Evolutionary conservation across 1,139 yeast genomes (phyloP), one percentile per base, ranked within the genome.

Genomic region (Suhomyces anneliseae): DNA sequence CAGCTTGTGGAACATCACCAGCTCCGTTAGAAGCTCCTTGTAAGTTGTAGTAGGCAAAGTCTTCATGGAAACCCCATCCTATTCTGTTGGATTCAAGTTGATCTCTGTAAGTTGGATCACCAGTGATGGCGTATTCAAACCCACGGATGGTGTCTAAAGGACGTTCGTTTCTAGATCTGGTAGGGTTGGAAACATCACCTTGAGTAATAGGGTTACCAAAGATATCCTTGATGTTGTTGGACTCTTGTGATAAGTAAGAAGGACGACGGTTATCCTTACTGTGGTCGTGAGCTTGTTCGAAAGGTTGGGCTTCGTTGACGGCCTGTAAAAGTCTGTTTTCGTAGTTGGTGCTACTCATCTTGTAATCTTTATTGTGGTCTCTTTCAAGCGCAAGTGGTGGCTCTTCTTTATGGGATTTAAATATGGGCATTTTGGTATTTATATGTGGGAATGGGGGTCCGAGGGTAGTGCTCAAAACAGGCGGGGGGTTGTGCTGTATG

Each of bases 251-350:
- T 44, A 63, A 54, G 53, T 62, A 62, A 42, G 60, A 55, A 32
- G 60, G 60, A 34, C 62, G 54, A 43, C 66, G 52, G 53, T 68
- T 65, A 49, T 67, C 68, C 45, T 70, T 73, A 64, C 62, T 76
- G 56, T 58, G 77, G 64, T 65, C 74, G 59, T 58, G 72, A 12
- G 87, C 85, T 62, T 87, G 88, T 68, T 93, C 96, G 65, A 90
- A 93, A 8, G 99, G 99, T 72, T 93, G 97, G 14, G 87, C 93
- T 68, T 92, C 97, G 62, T 87, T 90, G 44, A 93, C 95, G 7
- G 98, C 98, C 33, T 85, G 78, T 52, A 93, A 74, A 50, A 92
- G 86, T 33, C 57, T 48, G 27, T 97, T 97, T 58, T 89, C 95
- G 44, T 89, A 83, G 47, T 81, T 76, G 31, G 81, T 81, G 1